phyloP scores from a whole-genome alignment of 2,329 filamentous ascomycete species.

The Beauveria sp. region DNA sequence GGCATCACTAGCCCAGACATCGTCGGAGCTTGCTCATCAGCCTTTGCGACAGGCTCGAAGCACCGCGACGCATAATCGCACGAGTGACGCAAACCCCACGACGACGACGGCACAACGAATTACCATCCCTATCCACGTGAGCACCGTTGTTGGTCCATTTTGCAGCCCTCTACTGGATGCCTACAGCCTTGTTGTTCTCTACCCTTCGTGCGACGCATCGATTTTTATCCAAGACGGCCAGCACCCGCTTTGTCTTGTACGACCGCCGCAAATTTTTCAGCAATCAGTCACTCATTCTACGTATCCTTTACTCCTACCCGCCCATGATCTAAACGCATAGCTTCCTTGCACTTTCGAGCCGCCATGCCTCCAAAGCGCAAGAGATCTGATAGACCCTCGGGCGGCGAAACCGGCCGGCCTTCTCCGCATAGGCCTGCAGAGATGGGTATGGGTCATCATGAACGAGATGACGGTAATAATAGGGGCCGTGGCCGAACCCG shows the following conservation, averaged over 20 bases:
- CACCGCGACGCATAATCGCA: neutral
- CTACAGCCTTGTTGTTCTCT: neutral
- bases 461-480: slow-evolving; percentile 43
- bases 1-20: slow-evolving; percentile 5
- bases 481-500: slow-evolving; percentile 39
- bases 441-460: slow-evolving; percentile 48
- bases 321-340: slow-evolving; percentile 26
- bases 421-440: slow-evolving; percentile 57
- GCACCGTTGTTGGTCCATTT: neutral
- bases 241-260: neutral
- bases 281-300: neutral
- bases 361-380: slow-evolving; percentile 54
- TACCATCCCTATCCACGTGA: neutral
- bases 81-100: neutral
- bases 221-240: neutral
- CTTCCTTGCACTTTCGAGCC: slow-evolving; percentile 16
- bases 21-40: slow-evolving; percentile 1
- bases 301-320: slow-evolving; percentile 1
- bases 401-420: slow-evolving; percentile 43
- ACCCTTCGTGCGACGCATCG: neutral
- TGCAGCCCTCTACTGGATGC: neutral
- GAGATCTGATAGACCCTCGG: slow-evolving; percentile 42
- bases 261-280: neutral
- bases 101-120: no score
- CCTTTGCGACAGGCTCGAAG: slow-evolving; percentile 1